Evolutionary conservation across 345 rosid genomes (phyloP), one percentile per base, ranked within the genome.

Genomic region (Eucalyptus leucophloia): DNA sequence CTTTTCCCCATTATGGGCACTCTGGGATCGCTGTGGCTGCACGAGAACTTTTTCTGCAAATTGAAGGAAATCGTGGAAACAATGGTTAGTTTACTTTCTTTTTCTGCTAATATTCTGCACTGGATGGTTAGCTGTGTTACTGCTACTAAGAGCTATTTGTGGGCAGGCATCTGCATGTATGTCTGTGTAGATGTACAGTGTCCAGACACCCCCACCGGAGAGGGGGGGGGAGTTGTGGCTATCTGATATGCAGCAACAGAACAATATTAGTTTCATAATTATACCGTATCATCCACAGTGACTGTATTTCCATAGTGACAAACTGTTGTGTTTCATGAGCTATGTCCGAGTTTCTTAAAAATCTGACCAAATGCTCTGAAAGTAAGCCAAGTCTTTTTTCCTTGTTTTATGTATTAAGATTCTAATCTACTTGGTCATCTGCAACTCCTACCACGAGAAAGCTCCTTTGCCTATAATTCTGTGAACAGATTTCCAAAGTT

Each of bases 21-120:
- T 95, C 91, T 21, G 99, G 99, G 89, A 95, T 97, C 45, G 95
- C 96, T 77, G 96, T 94, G 89, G 97, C 99, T 91, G 97, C 98
- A 87, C 92, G 96, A 86, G 99, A 98, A 91, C 96, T 98, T 54
- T 96, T 89, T 89, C 89, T 91, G 92, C 97, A 98, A 94, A 86
- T 97, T 92, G 99, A 98, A 93, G 99, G 97, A 92, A 93, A 90
- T 72, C 91, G 90, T 37, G 87, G 72, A 86, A 90, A 90, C 91
- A 92, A 90, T 89, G 94, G 97, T 95, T 88, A 90, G 90, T 53
- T 65, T 37, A 87, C 67, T 54, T 49, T 86, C 40, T 89, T 60
- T 87, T 89, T 8, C 53, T 91, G 30, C 83, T 69, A 24, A 11
- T 90, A 86, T 51, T 72, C 50, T 83, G 51, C 50, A 45, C 37